A percentile compares a stretch with the other conserved stretches of the same genome.
Conservation (phyloP, 371 early-diverging fungal genomes). For the Mortierella sp. region DNA sequence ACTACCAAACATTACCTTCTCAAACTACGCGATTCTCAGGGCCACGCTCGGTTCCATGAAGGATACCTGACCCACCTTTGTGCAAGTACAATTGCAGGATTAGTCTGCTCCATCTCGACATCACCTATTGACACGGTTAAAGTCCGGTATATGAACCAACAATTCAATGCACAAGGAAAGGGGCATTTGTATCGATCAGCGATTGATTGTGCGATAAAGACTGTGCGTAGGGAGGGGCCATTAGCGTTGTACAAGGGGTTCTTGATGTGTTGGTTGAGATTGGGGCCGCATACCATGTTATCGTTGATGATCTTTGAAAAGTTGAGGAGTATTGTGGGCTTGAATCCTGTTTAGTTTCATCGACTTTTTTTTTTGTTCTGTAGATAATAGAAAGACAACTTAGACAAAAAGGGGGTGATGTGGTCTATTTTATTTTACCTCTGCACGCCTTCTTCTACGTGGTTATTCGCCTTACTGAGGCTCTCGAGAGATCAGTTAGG, state of each 20-base stretch:
- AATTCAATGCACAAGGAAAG: conserved; percentile 42
- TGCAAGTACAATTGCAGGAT: conserved; percentile 57
- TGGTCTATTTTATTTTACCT: too few species aligned
- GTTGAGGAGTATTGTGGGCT: conserved; percentile 53
- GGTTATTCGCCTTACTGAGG: too few species aligned
- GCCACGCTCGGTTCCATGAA: conserved; percentile 26
- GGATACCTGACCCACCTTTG: conserved; percentile 43
- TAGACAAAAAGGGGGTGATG: too few species aligned
- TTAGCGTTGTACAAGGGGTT: conserved; percentile 62
- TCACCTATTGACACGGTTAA: conserved; percentile 67
- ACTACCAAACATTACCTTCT: conserved; percentile 64
- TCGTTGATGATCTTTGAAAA: conserved; percentile 62
- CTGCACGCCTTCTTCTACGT: too few species aligned
- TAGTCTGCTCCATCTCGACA: conserved; percentile 60
- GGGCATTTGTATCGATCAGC: conserved; percentile 43
- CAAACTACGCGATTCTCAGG: conserved; percentile 19
- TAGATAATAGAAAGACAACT: too few species aligned
- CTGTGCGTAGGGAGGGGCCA: conserved; percentile 55
- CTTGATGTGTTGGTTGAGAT: conserved; percentile 60
- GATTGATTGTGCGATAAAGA: conserved; percentile 56
- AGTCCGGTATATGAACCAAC: conserved; percentile 66
- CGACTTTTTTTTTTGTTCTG: too few species aligned
- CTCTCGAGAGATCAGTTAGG: too few species aligned
- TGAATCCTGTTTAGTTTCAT: conserved; percentile 47
- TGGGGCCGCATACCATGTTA: conserved; percentile 63